phyloP scores from a whole-genome alignment of 148 eudicot species.

The Rhododendron ferrugineum region DNA sequence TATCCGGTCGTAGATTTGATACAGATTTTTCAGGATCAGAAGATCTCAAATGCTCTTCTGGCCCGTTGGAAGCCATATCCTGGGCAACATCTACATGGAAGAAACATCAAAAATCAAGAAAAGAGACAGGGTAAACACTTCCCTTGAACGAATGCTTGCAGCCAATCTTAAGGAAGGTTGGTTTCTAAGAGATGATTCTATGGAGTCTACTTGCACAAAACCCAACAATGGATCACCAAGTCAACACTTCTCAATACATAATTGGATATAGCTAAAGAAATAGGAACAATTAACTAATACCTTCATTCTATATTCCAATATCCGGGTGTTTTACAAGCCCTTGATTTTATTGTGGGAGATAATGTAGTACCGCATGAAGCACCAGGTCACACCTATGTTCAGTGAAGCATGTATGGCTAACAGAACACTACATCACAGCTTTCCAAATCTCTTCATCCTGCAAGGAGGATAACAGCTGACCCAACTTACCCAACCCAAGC shows the following conservation, averaged over 20 bases:
- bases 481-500: not conserved
- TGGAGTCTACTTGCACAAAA: not conserved
- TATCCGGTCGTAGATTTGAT: conserved; percentile 17
- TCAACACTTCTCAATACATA: not conserved
- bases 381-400: not conserved
- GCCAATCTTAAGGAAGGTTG: conserved; percentile 4
- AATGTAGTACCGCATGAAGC: not conserved
- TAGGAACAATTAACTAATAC: not conserved
- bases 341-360: not conserved
- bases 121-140: conserved; percentile 21
- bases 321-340: not conserved
- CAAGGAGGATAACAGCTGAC: not conserved
- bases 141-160: conserved; percentile 16
- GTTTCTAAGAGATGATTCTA: conserved; percentile 11
- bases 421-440: not conserved
- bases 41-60: conserved; percentile 24
- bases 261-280: not conserved
- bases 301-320: not conserved
- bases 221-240: not conserved
- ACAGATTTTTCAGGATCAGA: conserved; percentile 21
- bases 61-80: conserved; percentile 24
- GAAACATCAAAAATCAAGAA: conserved; percentile 22
- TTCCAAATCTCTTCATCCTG: not conserved
- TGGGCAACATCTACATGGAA: conserved; percentile 51
- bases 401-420: not conserved